Base-by-base conservation (phyloP, 1,284 basidiomycete species). In the Malassezia obtusa region DNA sequence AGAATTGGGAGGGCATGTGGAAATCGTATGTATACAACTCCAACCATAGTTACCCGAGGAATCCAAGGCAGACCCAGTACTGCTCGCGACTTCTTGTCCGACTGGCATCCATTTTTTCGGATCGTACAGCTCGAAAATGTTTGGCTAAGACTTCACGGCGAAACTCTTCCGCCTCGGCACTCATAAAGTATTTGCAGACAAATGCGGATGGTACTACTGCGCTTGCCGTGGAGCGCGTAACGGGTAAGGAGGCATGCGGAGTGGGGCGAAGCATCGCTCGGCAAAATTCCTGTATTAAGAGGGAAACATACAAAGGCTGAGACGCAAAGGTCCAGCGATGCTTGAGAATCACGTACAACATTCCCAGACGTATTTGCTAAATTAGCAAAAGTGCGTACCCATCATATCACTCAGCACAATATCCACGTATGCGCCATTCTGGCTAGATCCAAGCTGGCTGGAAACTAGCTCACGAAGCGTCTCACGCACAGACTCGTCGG, bases 371-470 rank as follows among this genome's bases (percentile, higher is more conserved):
- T 58, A 15, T 58, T 58, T 9, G 52, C 52, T 49, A 1, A 21
- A 15, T 31, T 1, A 22, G 32, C 6, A 14, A 8, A 36, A 2
- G 14, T 14, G 60, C 62, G 43, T 25, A 64, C 62, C 61, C 67
- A 69, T 69, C 67, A 69, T 69, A 33, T 69, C 67, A 44, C 65
- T 66, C 15, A 69, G 57, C 0, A 69, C 59, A 7, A 69, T 57
- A 32, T 69, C 65, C 15, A 67, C 64, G 7, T 35, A n/a, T n/a
- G n/a, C n/a, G n/a, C n/a, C n/a, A n/a, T n/a, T n/a, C n/a, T n/a
- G n/a, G n/a, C n/a, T n/a, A n/a, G n/a, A n/a, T n/a, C n/a, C n/a
- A n/a, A n/a, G n/a, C n/a, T n/a, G n/a, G n/a, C n/a, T n/a, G n/a
- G n/a, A n/a, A n/a, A n/a, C n/a, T n/a, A n/a, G n/a, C n/a, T n/a